These are phyloP conservation scores for Pseudogymnoascus sp. DNA, from an alignment of 2,329 filamentous ascomycete species.

Conservation along the genomic window DNA sequence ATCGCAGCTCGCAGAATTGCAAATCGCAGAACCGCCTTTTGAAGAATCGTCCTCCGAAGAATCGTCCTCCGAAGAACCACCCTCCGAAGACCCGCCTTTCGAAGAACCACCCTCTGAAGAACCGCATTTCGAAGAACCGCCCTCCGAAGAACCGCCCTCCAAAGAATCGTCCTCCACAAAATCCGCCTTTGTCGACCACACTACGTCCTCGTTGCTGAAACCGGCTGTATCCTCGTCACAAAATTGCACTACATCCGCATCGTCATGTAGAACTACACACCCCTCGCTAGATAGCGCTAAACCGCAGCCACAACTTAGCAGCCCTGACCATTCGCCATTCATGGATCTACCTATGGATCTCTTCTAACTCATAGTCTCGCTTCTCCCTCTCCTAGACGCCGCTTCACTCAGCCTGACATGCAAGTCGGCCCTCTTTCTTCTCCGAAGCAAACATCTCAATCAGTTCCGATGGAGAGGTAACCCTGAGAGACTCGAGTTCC, in stretches of 20 bases:
- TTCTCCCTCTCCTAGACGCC: neutral
- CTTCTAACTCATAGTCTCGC: neutral
- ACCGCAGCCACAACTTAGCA: slow-evolving; percentile 16
- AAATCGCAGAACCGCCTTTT: neutral
- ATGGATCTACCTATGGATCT: neutral
- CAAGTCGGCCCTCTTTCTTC: neutral
- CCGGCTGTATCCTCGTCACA: neutral
- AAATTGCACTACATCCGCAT: neutral
- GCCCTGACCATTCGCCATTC: neutral
- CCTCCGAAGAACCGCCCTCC: too few species aligned
- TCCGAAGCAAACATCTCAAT: neutral
- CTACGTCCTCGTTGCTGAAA: too few species aligned
- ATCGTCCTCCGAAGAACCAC: too few species aligned
- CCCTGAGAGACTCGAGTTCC: neutral
- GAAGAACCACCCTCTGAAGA: slow-evolving; percentile 25
- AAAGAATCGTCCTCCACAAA: too few species aligned
- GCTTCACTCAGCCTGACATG: neutral
- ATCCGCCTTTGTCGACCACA: too few species aligned
- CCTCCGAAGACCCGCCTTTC: too few species aligned
- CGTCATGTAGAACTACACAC: neutral
- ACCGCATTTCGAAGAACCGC: neutral
- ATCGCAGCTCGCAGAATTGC: too few species aligned
- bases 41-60: too few species aligned
- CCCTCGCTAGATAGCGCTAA: neutral
- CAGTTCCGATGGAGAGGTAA: neutral